Base-by-base conservation (phyloP, 2,329 filamentous ascomycete genomes). In the Neofusicoccum kwambonambiense region DNA sequence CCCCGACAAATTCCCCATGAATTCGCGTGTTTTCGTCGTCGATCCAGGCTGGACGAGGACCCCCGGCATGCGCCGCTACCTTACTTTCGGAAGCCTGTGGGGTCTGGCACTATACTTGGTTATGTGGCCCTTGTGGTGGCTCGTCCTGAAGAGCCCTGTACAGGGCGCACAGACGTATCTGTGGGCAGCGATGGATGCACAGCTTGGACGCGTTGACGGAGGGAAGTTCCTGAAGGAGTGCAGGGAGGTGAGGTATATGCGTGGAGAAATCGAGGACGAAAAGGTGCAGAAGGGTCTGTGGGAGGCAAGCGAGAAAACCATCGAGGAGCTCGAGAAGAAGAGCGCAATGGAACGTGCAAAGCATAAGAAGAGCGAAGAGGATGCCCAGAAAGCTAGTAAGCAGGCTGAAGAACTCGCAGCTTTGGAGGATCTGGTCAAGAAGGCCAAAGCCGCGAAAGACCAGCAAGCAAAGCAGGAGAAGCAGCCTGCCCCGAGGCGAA, bases 211-310 rank as follows among this genome's bases (percentile, higher is more conserved):
- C 56, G 88, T 85, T 1, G 74, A 78, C 1, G 91, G 91, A 3
- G 90, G 89, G 0, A 90, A 85, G 73, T 78, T 96, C 64, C 84
- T 99, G 74, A 98, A 97, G 78, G 96, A 98, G 77, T 98, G 94
- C 75, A 87, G 86, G 70, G 86, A 92, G 73, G 84, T 93, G 17
- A 86, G 90, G 67, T 90, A 87, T 75, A 84, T 89, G 31, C 84
- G 91, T 62, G 82, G 80, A 31, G 93, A 97, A 72, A 83, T 97
- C 50, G 84, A 85, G 68, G 90, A 96, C 73, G 93, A 96, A 68
- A 85, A 85, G 19, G 79, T 91, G 35, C 93, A 92, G 65, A 93
- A 96, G 84, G 87, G 89, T 75, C 81, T 99, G 15, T 99, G 94
- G 94, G 87, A 96, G 74, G 88, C 91, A 65, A 97, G 91, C 73